Evolutionary conservation across 306 rosid genomes (phyloP).

Genomic region (Echinosophora koreensis): DNA sequence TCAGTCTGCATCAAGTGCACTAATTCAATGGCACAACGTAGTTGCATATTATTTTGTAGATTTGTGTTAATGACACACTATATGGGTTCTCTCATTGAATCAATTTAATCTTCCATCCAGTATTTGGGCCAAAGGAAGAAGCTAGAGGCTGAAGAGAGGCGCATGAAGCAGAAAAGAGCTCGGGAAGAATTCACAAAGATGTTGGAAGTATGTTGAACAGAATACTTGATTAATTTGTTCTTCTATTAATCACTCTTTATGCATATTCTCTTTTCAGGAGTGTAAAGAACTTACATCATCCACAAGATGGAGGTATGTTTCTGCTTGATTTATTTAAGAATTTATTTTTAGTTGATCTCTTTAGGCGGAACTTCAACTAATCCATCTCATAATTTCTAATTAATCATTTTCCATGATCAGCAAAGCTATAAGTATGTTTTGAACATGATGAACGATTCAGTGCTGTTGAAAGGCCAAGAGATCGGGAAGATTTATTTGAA

Average conservation of each 20-base stretch:
- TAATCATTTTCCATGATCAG: conserved; percentile 62
- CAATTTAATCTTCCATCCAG: conserved; percentile 57
- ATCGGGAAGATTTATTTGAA: conserved; percentile 94
- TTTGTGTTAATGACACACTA: background rate
- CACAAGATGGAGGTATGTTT: conserved; percentile 86
- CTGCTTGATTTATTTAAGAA: conserved; percentile 34
- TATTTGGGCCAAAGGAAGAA: conserved; percentile 98
- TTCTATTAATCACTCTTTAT: conserved; percentile 29
- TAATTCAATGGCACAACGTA: conserved; percentile 20
- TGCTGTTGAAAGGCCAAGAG: conserved; percentile 90
- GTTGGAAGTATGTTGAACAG: conserved; percentile 85
- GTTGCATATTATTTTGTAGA: conserved; percentile 31
- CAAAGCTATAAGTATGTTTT: conserved; percentile 89
- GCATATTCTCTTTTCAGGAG: conserved; percentile 67
- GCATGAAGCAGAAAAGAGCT: conserved; percentile 93
- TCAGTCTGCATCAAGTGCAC: conserved; percentile 27
- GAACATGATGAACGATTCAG: conserved; percentile 94
- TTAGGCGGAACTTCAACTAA: conserved; percentile 5
- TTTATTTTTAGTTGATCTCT: conserved; percentile 33
- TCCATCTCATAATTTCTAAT: conserved; percentile 47
- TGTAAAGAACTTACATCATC: conserved; percentile 93
- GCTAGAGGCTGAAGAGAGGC: conserved; percentile 97
- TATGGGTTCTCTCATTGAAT: conserved; percentile 46
- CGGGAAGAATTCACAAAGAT: conserved; percentile 95
- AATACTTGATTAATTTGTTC: conserved; percentile 33